Evolutionary conservation across 306 rosid species (phyloP).

Genomic region (apple (Malus domestica)): DNA sequence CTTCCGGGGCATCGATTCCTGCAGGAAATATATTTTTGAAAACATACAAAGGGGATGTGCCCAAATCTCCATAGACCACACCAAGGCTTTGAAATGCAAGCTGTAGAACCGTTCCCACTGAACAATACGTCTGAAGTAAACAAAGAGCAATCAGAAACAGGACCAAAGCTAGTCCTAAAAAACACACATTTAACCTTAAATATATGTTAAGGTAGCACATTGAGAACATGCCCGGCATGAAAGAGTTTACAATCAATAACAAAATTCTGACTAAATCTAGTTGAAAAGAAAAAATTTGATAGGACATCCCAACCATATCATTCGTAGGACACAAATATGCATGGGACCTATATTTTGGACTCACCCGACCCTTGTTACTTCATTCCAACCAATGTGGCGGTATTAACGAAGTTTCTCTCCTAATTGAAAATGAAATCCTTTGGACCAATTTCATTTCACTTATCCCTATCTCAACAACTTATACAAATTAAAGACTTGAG

Average conservation of each 20-base stretch:
- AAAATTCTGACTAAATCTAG: not conserved
- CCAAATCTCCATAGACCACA: slow-evolving; percentile 94
- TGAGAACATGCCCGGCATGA: not conserved
- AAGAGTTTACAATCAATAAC: not conserved
- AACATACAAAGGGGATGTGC: slow-evolving; percentile 92
- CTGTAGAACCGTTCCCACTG: slow-evolving; percentile 60
- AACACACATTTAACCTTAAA: not conserved
- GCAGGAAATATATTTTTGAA: slow-evolving; percentile 85
- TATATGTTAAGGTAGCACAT: not conserved
- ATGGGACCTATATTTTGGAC: too few relatives aligned
- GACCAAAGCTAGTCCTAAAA: not conserved
- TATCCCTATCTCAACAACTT: not conserved
- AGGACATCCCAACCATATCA: too few relatives aligned
- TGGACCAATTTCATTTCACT: not conserved
- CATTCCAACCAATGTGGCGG: too few relatives aligned
- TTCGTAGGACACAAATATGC: too few relatives aligned
- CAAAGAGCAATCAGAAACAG: slow-evolving; percentile 18
- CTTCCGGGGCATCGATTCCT: slow-evolving; percentile 59
- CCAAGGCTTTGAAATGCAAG: slow-evolving; percentile 96
- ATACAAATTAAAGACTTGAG: not conserved
- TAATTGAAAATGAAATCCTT: not conserved
- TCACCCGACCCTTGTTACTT: too few relatives aligned
- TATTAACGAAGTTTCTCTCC: not conserved
- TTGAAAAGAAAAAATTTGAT: not conserved
- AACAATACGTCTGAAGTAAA: slow-evolving; percentile 59